Percentiles rank a stretch among this genome's conserved stretches.
phyloP scores from a whole-genome alignment of 371 early-diverging fungal genomes.

The Mucor piriformis region DNA sequence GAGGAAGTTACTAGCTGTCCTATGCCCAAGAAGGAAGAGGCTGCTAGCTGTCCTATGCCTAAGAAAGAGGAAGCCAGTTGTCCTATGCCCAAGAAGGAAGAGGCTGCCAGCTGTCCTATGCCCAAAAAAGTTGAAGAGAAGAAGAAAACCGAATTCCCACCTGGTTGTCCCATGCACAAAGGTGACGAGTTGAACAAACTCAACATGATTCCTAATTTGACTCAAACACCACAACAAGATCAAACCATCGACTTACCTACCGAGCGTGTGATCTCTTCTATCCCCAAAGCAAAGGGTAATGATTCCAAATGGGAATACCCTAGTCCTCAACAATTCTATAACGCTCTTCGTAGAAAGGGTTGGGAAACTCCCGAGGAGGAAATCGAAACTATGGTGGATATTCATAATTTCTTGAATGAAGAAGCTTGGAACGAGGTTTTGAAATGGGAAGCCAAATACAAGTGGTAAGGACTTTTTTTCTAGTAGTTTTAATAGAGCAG shows the following conservation, averaged over 20 bases:
- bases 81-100: conserved; percentile 53
- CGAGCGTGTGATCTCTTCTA: conserved; percentile 68
- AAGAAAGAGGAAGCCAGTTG: conserved; percentile 23
- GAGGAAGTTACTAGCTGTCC: too few species aligned
- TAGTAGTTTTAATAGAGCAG: too few species aligned
- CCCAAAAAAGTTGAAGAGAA: not conserved
- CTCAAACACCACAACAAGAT: conserved; percentile 67
- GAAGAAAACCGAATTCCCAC: conserved; percentile 9
- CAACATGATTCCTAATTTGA: conserved; percentile 85
- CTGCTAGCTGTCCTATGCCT: conserved; percentile 15
- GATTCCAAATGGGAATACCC: conserved; percentile 90
- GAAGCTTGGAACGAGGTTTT: conserved; percentile 92
- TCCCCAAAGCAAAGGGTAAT: conserved; percentile 54
- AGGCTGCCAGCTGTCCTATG: conserved; percentile 11
- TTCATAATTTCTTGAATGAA: conserved; percentile 97
- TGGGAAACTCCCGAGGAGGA: conserved; percentile 91
- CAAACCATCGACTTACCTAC: conserved; percentile 74
- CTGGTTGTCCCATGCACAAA: conserved; percentile 55
- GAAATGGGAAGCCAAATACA: conserved; percentile 86
- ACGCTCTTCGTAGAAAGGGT: conserved; percentile 92
- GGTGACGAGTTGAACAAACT: conserved; percentile 64
- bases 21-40: not conserved
- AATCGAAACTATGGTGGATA: conserved; percentile 92
- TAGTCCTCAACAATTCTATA: conserved; percentile 95
- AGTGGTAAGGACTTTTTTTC: too few species aligned